A percentile compares a stretch with the other conserved stretches of the same genome.
These are phyloP conservation scores for Clonostachys rhizophaga DNA, from an alignment of 2,329 filamentous ascomycete genomes.

Conservation along the genomic window DNA sequence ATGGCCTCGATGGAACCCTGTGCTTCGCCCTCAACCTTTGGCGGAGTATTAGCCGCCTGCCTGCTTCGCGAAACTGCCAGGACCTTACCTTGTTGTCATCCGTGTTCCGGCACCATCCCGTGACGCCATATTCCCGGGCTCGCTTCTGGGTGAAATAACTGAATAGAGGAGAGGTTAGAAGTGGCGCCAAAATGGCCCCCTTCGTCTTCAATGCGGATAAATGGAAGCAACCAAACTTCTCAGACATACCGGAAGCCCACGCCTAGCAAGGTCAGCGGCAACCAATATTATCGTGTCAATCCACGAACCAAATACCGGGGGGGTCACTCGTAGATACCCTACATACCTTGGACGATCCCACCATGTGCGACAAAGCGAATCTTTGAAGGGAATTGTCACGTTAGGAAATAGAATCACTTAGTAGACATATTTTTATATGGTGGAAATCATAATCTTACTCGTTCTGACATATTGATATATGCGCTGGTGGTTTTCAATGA, in stretches of 20 bases:
- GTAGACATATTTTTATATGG: too few species aligned
- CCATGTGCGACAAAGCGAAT: conserved; percentile 63
- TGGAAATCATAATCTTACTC: too few species aligned
- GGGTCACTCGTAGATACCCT: background rate
- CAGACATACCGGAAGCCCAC: conserved; percentile 47
- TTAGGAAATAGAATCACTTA: too few species aligned
- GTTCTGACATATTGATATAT: too few species aligned
- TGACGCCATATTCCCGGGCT: conserved; percentile 44
- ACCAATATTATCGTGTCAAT: background rate
- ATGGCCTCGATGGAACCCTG: conserved; percentile 68
- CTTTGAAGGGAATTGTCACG: conserved; percentile 20
- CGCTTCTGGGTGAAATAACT: conserved; percentile 52
- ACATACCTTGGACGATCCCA: conserved; percentile 60
- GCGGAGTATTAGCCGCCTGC: background rate
- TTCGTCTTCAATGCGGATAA: background rate
- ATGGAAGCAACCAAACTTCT: too few species aligned
- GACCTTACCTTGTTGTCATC: conserved; percentile 44
- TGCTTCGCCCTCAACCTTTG: conserved; percentile 81
- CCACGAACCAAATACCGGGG: background rate
- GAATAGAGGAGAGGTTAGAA: background rate
- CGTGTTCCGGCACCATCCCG: conserved; percentile 60
- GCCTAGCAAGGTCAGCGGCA: conserved; percentile 32
- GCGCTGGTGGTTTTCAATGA: too few species aligned
- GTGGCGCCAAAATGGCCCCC: background rate
- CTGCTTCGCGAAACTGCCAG: background rate